Base-by-base conservation (phyloP, 1,139 yeast genomes). In the Pichia sp. region DNA sequence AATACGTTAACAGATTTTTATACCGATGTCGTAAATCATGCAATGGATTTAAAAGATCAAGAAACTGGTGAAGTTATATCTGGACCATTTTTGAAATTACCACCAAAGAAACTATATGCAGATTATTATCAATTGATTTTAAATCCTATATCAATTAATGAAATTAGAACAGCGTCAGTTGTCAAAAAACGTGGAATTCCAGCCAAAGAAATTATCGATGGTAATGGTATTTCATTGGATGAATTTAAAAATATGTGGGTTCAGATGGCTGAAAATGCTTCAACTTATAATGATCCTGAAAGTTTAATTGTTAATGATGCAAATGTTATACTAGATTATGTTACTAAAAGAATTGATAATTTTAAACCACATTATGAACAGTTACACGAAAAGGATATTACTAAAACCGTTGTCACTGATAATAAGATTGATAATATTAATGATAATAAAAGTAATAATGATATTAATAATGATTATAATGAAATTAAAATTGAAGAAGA, bases 61-160 rank as follows among this genome's bases (percentile, higher is more conserved):
- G 30, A 36, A 8, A 39, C 50, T 3, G 50, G 39, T 16, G 50
- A 46, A 6, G 37, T 47, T 20, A 45, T 53, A 4, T 48, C 55
- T 9, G 54, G 51, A 2, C 57, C 56, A 10, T 56, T 56, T 32
- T 25, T 55, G 12, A 52, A 48, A 37, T 37, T 56, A 22, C 59
- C 59, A 3, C 43, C 58, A 4, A 49, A 49, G 28, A 52, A 53
- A 28, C 5, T 52, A 2, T 54, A 85, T 53, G 95, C 97, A 0
- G 95, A 85, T 57, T 90, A 90, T 63, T 84, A 80, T 59, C 75
- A 78, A 46, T 70, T 82, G 46, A 78, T 86, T 31, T 63, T 64
- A 26, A 60, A 67, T n/a, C 95, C 95, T 3, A 75, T 85, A 9
- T 80, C 92, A 1, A 61, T 86, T 11, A 64, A 75, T 40, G 95